Conservation (phyloP, 331 rosid species). For the Dryas integrifolia region DNA sequence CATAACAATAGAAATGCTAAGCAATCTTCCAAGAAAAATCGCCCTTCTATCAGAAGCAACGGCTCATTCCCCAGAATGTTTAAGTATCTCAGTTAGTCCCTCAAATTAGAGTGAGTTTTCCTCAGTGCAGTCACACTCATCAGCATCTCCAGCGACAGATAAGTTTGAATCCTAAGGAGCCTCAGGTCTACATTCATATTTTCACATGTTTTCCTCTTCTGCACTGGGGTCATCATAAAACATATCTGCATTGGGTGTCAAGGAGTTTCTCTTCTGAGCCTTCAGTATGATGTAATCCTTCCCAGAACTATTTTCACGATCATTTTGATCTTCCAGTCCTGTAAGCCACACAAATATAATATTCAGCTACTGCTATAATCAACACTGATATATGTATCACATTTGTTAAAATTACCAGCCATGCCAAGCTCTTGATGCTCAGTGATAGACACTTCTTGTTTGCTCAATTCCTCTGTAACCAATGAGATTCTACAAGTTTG, state of each 20-base stretch:
- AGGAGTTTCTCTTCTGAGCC: slow-evolving; percentile 36
- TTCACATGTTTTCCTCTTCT: slow-evolving; percentile 21
- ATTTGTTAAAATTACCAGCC: slow-evolving; percentile 42
- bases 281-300: slow-evolving; percentile 29
- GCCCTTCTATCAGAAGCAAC: slow-evolving; percentile 34
- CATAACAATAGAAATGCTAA: slow-evolving; percentile 60
- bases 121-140: slow-evolving; percentile 26
- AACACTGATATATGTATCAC: slow-evolving; percentile 8
- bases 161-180: slow-evolving; percentile 39
- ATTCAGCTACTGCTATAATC: slow-evolving; percentile 23
- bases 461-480: slow-evolving; percentile 38
- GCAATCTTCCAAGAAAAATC: slow-evolving; percentile 51
- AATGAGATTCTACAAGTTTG: slow-evolving; percentile 25
- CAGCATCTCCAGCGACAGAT: slow-evolving; percentile 23
- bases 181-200: slow-evolving; percentile 18
- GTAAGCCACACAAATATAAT: slow-evolving; percentile 31
- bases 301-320: slow-evolving; percentile 26
- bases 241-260: slow-evolving; percentile 27
- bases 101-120: slow-evolving; percentile 30
- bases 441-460: slow-evolving; percentile 37
- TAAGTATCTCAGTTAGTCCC: slow-evolving; percentile 34
- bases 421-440: slow-evolving; percentile 27
- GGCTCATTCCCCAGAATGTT: slow-evolving; percentile 28
- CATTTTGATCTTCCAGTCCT: slow-evolving; percentile 43
- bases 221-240: slow-evolving; percentile 31